Conservation (phyloP, 495 filamentous ascomycete genomes). For the Trichodelitschia bisporula region DNA sequence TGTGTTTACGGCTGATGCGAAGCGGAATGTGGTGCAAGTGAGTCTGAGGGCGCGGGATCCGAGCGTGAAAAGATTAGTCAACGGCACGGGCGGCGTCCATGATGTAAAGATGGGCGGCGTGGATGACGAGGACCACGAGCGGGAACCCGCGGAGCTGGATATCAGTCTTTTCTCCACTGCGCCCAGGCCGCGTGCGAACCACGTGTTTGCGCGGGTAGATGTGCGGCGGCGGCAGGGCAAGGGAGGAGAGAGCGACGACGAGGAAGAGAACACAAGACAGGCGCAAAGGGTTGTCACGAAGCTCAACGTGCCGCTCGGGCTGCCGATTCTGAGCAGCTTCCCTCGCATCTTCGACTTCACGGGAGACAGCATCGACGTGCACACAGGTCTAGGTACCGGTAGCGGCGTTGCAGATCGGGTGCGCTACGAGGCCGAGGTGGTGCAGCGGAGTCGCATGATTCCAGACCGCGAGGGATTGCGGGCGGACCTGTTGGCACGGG, state of each 20-base stretch:
- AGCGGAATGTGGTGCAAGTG: slow-evolving; percentile 56
- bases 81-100: not conserved
- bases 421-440: slow-evolving; percentile 35
- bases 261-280: too few species aligned
- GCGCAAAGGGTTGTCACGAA: too few species aligned
- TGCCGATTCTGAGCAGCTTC: slow-evolving; percentile 67
- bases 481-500: slow-evolving; percentile 65
- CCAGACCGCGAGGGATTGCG: slow-evolving; percentile 62
- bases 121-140: not conserved
- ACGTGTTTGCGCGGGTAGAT: slow-evolving; percentile 1
- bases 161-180: slow-evolving; percentile 1
- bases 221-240: slow-evolving; percentile 9
- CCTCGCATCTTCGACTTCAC: slow-evolving; percentile 33
- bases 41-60: slow-evolving; percentile 19
- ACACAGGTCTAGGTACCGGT: slow-evolving; percentile 46
- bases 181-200: slow-evolving; percentile 5
- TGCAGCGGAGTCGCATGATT: slow-evolving; percentile 31
- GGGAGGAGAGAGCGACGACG: slow-evolving; percentile 34
- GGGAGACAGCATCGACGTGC: slow-evolving; percentile 24
- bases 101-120: not conserved
- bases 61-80: not conserved
- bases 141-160: not conserved
- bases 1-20: slow-evolving; percentile 49
- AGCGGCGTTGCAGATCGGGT: slow-evolving; percentile 41
- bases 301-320: slow-evolving; percentile 32